Percentiles rank a stretch among this genome's conserved stretches.
Evolutionary conservation across 495 filamentous ascomycete genomes (phyloP).

Genomic region (Astrothelium macrocarpum): DNA sequence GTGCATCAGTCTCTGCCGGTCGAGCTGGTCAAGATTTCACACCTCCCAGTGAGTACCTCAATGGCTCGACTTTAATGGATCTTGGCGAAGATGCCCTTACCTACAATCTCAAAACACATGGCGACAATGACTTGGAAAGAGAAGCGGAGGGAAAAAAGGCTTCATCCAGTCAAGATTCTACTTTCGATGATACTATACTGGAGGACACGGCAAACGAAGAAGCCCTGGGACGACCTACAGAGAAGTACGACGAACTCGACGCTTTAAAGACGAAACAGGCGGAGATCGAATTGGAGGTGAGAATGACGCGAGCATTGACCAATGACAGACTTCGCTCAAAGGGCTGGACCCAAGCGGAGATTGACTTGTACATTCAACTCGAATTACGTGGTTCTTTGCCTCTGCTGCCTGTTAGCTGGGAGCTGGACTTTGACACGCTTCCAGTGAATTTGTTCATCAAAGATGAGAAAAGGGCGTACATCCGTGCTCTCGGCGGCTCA

Average conservation of each 20-base stretch:
- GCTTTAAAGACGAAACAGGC: background rate
- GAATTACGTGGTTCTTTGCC: conserved; percentile 50
- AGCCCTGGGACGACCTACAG: background rate
- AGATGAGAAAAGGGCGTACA: conserved; percentile 33
- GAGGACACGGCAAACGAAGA: background rate
- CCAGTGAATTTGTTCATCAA: conserved; percentile 48
- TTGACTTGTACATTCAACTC: background rate
- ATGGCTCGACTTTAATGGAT: background rate
- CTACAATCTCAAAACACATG: background rate
- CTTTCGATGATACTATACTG: background rate
- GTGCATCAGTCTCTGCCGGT: background rate
- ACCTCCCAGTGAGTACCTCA: background rate
- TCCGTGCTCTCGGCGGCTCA: conserved; percentile 31
- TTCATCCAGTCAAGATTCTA: background rate
- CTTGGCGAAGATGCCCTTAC: background rate
- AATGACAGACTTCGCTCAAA: background rate
- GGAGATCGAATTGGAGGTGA: background rate
- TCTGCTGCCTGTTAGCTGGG: conserved; percentile 46
- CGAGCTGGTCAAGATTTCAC: background rate
- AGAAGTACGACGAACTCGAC: background rate
- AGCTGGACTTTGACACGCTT: conserved; percentile 50
- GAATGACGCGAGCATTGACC: background rate
- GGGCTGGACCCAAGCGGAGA: background rate
- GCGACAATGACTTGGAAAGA: background rate
- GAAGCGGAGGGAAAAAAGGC: background rate